phyloP scores from a whole-genome alignment of 129 eudicot species.

The Helianthus tuberosus region DNA sequence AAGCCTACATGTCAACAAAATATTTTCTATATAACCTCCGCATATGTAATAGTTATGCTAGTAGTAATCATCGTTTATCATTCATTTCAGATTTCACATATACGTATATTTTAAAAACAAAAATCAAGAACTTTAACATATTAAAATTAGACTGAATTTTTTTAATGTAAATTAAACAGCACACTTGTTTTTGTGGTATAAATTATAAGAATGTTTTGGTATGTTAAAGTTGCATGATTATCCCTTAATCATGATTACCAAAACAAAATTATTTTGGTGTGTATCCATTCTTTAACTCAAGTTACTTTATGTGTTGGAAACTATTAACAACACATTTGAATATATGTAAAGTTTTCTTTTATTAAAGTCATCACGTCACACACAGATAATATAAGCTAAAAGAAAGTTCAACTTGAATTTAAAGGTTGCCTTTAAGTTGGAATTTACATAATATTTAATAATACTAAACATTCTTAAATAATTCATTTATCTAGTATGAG shows the following conservation, averaged over 20 bases:
- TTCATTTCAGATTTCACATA: too few species aligned
- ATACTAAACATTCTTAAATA: neutral
- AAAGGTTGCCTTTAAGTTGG: neutral
- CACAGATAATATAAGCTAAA: neutral
- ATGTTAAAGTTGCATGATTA: slow-evolving; percentile 1
- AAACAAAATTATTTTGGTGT: neutral
- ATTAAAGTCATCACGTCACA: neutral
- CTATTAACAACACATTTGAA: neutral
- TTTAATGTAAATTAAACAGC: too few species aligned
- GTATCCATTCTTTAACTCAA: neutral
- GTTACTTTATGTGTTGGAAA: neutral
- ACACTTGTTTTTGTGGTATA: too few species aligned
- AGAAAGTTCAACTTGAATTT: neutral
- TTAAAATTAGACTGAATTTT: too few species aligned
- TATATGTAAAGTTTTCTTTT: slow-evolving; percentile 3
- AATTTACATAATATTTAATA: neutral
- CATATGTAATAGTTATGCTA: too few species aligned
- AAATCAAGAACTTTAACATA: too few species aligned
- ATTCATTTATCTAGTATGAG: neutral
- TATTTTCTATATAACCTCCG: too few species aligned
- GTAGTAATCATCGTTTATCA: too few species aligned
- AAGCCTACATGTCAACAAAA: too few species aligned
- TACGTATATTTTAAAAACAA: too few species aligned
- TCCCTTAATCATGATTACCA: slow-evolving; percentile 17
- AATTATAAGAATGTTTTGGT: neutral